Percentiles rank a stretch among this genome's conserved stretches.
Evolutionary conservation across 208 protist genomes (phyloP).

Genomic region (Crithidia expoeki): DNA sequence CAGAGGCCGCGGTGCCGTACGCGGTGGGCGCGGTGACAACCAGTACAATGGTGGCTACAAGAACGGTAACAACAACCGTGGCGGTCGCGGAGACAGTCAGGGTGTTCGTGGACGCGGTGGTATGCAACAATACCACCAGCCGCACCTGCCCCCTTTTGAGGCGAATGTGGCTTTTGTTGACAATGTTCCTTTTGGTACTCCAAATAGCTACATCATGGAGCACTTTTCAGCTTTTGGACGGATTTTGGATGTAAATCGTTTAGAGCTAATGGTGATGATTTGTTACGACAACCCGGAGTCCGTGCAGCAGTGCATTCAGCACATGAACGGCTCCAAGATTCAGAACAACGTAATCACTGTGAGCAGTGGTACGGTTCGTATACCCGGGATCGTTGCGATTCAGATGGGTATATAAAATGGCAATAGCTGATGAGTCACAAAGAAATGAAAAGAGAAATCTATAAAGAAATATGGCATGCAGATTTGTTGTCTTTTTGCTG

Average conservation of each 20-base stretch:
- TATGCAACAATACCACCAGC: constrained; percentile 16
- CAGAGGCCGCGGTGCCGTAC: constrained; percentile 6
- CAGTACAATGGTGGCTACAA: not conserved
- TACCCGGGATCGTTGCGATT: constrained; percentile 65
- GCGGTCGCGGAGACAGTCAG: constrained; percentile 1
- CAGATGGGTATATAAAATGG: constrained; percentile 60
- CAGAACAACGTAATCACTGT: constrained; percentile 77
- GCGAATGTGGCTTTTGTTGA: constrained; percentile 76
- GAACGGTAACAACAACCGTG: not conserved
- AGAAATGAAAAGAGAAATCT: constrained; percentile 22
- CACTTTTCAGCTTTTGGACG: constrained; percentile 68
- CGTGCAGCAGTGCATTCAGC: constrained; percentile 82
- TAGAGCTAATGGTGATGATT: constrained; percentile 75
- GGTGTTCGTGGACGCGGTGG: constrained; percentile 24
- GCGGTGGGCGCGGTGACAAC: constrained; percentile 3
- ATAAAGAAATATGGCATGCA: too few species aligned
- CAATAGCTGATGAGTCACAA: too few species aligned
- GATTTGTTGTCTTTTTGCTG: too few species aligned
- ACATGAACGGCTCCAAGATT: constrained; percentile 74
- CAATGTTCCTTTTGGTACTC: constrained; percentile 86
- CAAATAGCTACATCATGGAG: constrained; percentile 80
- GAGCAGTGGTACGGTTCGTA: constrained; percentile 81
- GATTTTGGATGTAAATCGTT: constrained; percentile 84
- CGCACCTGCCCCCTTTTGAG: constrained; percentile 48
- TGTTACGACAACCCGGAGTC: constrained; percentile 82